These are phyloP conservation scores for Paralagenidium karlingii DNA, from an alignment of 352 stramenopile species.

Conservation along the genomic window DNA sequence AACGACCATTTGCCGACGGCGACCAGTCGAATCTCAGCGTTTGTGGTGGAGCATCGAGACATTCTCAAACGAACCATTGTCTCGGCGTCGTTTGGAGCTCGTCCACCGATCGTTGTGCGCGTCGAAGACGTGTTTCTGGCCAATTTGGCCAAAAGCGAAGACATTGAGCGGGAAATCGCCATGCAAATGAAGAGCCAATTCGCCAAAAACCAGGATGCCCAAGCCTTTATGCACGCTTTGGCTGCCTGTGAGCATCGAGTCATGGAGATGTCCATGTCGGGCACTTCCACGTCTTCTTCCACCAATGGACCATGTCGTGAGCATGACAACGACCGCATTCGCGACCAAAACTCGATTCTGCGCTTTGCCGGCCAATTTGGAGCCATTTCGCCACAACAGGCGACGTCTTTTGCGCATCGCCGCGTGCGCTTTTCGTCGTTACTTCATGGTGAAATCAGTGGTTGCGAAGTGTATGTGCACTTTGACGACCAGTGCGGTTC, in stretches of 20 bases:
- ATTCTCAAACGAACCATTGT: conserved; percentile 28
- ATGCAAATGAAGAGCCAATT: conserved; percentile 21
- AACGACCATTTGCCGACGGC: conserved; percentile 19
- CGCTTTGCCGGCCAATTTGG: conserved; percentile 32
- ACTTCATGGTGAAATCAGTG: conserved; percentile 26
- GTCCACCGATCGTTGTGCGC: conserved; percentile 25
- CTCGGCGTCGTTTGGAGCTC: conserved; percentile 23
- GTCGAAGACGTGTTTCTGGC: conserved; percentile 22
- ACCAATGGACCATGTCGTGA: too few species aligned
- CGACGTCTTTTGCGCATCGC: conserved; percentile 7
- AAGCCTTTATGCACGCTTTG: conserved; percentile 26
- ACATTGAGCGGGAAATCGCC: conserved; percentile 32
- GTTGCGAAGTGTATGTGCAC: conserved; percentile 40
- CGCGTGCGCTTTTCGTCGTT: conserved; percentile 25
- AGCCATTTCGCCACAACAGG: conserved; percentile 12
- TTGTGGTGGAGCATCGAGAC: conserved; percentile 33
- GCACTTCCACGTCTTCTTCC: too few species aligned
- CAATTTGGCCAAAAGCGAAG: conserved; percentile 23
- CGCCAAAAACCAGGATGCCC: conserved; percentile 17
- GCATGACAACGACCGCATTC: conserved; percentile 18
- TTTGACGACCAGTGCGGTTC: conserved; percentile 34
- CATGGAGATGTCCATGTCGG: too few species aligned
- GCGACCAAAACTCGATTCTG: conserved; percentile 29
- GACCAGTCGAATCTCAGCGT: conserved; percentile 18
- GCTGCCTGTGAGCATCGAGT: conserved; percentile 23